Base-by-base conservation (phyloP, 768 basidiomycete genomes). In the Termitomyces sp. region DNA sequence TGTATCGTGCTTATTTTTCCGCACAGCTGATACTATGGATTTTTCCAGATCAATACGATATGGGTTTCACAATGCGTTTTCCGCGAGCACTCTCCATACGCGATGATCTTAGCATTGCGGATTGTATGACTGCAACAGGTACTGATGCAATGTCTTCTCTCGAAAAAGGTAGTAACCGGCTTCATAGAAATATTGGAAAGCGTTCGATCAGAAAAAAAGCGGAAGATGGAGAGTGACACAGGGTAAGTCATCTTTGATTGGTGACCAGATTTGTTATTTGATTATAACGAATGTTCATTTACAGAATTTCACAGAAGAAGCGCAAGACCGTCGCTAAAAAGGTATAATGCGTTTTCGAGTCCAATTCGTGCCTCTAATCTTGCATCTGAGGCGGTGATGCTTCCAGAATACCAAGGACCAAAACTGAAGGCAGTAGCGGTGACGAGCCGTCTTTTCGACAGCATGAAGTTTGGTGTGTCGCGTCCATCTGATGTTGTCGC, bases 21-120 rank as follows among this genome's bases (percentile, higher is more conserved):
- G 26, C 49, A 4, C 9, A 42, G 32, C 38, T 42, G 43, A 60
- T 60, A 45, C 50, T 47, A 61, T 58, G 24, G n/a, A 1, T 12
- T 57, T 15, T 38, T n/a, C 14, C 41, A 85, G 94, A 93, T 60
- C 85, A 85, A 61, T 98, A 92, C 62, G 88, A 88, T 51, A 68
- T 93, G 59, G 88, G 87, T 4, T 83, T 87, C 58, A 98, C 96
- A 0, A 88, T 99, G 84, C 86, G 97, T 21, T 99, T 99, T 65
- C 96, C 97, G 44, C 82, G 95, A 54, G 93, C 90, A 15, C 63
- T 92, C 45, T 65, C 70, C 2, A 92, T 95, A 57, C 82, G 92
- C 22, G 89, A 90, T 48, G 93, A 97, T 62, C 75, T 91, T 19
- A 78, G 67, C 34, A 72, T 83, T 41, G 80, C 79, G 1, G 90